Conservation (phyloP, 2,329 filamentous ascomycete genomes). For the Exophiala oligosperma region DNA sequence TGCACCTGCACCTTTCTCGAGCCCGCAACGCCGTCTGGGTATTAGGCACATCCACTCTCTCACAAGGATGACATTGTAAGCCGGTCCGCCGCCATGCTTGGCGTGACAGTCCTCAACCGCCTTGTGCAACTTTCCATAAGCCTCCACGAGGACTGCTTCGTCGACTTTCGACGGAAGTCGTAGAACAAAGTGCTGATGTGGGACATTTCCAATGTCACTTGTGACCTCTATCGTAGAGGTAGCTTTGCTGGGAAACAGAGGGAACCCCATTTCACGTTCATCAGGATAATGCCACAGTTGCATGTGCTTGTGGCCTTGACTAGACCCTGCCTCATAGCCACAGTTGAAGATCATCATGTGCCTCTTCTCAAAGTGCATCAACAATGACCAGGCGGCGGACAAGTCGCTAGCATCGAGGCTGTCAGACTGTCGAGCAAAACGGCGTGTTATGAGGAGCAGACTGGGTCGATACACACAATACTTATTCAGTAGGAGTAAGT, state of each 20-base stretch:
- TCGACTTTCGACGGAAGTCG: slow-evolving; percentile 23
- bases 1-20: slow-evolving; percentile 22
- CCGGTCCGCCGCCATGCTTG: slow-evolving; percentile 19
- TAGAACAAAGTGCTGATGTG: slow-evolving; percentile 33
- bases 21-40: slow-evolving; percentile 20
- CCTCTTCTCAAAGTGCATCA: slow-evolving; percentile 30
- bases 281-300: slow-evolving; percentile 41
- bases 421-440: slow-evolving; percentile 40
- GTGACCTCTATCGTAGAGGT: slow-evolving; percentile 25
- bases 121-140: slow-evolving; percentile 27
- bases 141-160: slow-evolving; percentile 13
- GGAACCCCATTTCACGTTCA: slow-evolving; percentile 20
- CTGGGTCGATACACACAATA: slow-evolving; percentile 35
- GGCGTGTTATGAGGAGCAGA: slow-evolving; percentile 41
- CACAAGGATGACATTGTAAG: slow-evolving; percentile 33
- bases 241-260: slow-evolving; percentile 28
- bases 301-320: slow-evolving; percentile 48
- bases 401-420: slow-evolving; percentile 40
- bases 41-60: slow-evolving; percentile 32
- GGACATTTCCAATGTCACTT: slow-evolving; percentile 24
- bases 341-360: slow-evolving; percentile 49
- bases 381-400: slow-evolving; percentile 38
- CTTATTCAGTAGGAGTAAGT: slow-evolving; percentile 31
- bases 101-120: slow-evolving; percentile 24
- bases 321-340: slow-evolving; percentile 44